Conservation (phyloP, 2,329 filamentous ascomycete species). For the Colletotrichum godetiae region DNA sequence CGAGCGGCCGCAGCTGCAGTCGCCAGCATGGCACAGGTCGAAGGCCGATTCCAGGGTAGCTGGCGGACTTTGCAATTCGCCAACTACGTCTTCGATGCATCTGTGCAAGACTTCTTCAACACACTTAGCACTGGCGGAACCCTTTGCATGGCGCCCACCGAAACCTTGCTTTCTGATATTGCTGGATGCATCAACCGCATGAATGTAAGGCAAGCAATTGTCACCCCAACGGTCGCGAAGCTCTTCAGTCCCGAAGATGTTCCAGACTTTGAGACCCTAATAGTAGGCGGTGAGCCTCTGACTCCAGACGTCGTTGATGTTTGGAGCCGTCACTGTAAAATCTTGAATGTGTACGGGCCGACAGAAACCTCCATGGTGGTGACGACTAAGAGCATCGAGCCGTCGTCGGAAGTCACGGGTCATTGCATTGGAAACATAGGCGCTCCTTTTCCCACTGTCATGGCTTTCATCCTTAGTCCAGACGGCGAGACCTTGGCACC, state of each 20-base stretch:
- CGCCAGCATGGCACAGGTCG: slow-evolving; percentile 32
- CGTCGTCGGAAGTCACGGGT: background rate
- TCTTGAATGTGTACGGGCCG: slow-evolving; percentile 39
- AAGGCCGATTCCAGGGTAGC: slow-evolving; percentile 6
- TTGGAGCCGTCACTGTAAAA: slow-evolving; percentile 21
- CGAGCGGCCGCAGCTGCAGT: slow-evolving; percentile 36
- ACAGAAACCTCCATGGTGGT: slow-evolving; percentile 36
- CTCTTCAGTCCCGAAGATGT: slow-evolving; percentile 34
- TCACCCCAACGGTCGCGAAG: slow-evolving; percentile 37
- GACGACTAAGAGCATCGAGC: slow-evolving; percentile 15
- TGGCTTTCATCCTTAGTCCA: slow-evolving; percentile 5
- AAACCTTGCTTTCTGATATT: slow-evolving; percentile 10
- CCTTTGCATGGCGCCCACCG: slow-evolving; percentile 18
- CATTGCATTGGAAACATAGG: slow-evolving; percentile 3
- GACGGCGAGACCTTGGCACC: slow-evolving; percentile 20
- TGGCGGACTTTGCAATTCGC: slow-evolving; percentile 18
- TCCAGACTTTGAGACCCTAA: slow-evolving; percentile 28
- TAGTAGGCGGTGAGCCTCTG: slow-evolving; percentile 29
- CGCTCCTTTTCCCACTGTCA: slow-evolving; percentile 3
- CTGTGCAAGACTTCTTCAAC: slow-evolving; percentile 21
- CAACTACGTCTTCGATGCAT: slow-evolving; percentile 27
- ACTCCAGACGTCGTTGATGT: slow-evolving; percentile 17
- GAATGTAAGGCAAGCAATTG: slow-evolving; percentile 21
- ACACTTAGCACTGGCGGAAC: slow-evolving; percentile 19
- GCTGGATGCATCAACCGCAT: slow-evolving; percentile 3